phyloP scores from a whole-genome alignment of 2,329 filamentous ascomycete genomes.

The Trichoderma breve region DNA sequence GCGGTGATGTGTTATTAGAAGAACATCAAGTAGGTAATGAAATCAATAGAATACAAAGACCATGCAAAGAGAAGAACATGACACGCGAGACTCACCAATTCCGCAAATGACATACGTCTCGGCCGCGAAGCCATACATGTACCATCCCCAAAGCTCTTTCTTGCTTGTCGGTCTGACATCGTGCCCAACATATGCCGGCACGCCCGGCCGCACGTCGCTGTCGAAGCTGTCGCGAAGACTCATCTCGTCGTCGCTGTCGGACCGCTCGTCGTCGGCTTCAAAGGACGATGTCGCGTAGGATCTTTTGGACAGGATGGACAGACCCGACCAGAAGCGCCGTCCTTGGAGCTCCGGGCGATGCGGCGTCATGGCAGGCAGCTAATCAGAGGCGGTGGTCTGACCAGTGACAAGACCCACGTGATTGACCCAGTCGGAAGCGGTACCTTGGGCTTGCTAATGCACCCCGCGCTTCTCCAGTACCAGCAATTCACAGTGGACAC shows the following conservation, averaged over 20 bases:
- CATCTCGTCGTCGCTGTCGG: conserved; percentile 38
- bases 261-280: conserved; percentile 68
- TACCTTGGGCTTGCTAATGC: conserved; percentile 15
- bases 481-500: not conserved
- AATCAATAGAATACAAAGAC: not conserved
- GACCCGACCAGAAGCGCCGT: conserved; percentile 46
- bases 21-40: not conserved
- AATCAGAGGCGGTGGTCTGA: not conserved
- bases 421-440: conserved; percentile 11
- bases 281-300: conserved; percentile 61
- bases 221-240: conserved; percentile 39
- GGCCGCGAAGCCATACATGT: conserved; percentile 92
- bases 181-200: conserved; percentile 70
- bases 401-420: conserved; percentile 14
- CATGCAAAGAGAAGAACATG: not conserved
- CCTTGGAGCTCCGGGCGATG: conserved; percentile 43
- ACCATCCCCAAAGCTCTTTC: conserved; percentile 91
- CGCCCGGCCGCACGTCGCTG: conserved; percentile 35
- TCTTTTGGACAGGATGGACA: conserved; percentile 53
- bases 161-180: conserved; percentile 83
- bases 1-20: not conserved
- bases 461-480: conserved; percentile 4
- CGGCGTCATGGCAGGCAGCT: conserved; percentile 19
- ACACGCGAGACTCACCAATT: conserved; percentile 54
- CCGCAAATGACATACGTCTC: conserved; percentile 92